These are phyloP conservation scores for Gynostemma pentaphyllum DNA, from an alignment of 306 rosid species.

Conservation along the genomic window DNA sequence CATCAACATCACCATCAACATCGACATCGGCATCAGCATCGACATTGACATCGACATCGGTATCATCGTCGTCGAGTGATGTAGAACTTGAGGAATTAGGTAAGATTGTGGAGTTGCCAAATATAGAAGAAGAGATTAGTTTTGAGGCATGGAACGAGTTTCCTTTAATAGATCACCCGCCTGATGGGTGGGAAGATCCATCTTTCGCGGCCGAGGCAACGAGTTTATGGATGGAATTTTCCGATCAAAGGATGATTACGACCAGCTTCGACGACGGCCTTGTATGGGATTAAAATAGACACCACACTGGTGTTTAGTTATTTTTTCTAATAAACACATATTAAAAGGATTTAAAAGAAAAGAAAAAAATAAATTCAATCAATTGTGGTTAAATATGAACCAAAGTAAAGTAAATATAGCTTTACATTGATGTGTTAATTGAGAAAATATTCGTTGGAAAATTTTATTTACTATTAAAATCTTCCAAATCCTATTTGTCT, in stretches of 20 bases:
- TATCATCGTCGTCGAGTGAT: not conserved
- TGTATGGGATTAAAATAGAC: not conserved
- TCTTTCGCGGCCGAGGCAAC: constrained; percentile 8
- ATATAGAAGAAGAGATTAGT: constrained; percentile 41
- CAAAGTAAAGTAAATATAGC: no score
- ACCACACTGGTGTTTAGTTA: not conserved
- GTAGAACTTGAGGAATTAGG: constrained; percentile 39
- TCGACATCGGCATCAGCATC: not conserved
- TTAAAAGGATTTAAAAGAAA: no score
- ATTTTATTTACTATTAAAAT: no score
- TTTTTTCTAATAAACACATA: no score
- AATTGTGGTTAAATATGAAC: no score
- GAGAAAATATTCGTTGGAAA: no score
- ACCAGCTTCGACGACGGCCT: not conserved
- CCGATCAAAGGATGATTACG: not conserved
- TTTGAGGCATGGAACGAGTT: constrained; percentile 34
- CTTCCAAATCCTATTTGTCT: no score
- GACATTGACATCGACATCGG: not conserved
- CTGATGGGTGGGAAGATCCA: constrained; percentile 42
- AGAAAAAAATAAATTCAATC: no score
- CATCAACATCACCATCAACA: not conserved
- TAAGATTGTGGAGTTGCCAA: constrained; percentile 72
- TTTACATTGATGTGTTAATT: no score
- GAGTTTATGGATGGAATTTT: not conserved
- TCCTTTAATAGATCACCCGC: constrained; percentile 36